Base-by-base conservation (phyloP, 139 green algal species). In the Axilococcus clingmanii region DNA sequence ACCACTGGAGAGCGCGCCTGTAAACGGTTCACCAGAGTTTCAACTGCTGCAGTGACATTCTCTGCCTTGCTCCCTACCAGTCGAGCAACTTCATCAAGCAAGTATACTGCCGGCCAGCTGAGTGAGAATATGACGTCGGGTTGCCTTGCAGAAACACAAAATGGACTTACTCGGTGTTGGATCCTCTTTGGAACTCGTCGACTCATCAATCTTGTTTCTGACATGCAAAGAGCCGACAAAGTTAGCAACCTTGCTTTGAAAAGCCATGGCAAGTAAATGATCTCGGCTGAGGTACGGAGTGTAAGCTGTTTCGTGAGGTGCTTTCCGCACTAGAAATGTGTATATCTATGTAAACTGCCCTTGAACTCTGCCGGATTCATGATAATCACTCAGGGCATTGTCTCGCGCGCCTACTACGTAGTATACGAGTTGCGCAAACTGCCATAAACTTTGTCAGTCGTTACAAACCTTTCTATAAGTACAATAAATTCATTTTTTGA, bases 41-140 rank as follows among this genome's bases (percentile, higher is more conserved):
- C 80, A 4, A 80, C 69, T 6, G 80, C 61, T 0, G 44, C 53
- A 8, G 71, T 44, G 0, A 69, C 55, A 4, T 50, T 28, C 4
- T 86, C 74, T 7, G 48, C 14, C 24, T 57, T 62, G 23, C 59
- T 42, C 2, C 68, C 56, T 23, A 70, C 28, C 11, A 77, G 30
- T 15, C 74, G 43, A 12, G 59, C 65, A 19, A 93, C 59, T 50
- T 93, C 80, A 23, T 92, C 80, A 52, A 92, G 64, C 12, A 88
- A 48, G 38, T 88, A 93, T 23, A 92, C 80, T 89, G 71, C 42
- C 6, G 7, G 24, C 12, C 19, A 49, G 9, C 5, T 22, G 2
- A 37, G 17, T 25, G 4, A 15, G 6, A 5, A 3, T 11, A 17
- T 27, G 5, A 45, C 25, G 23, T 34, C 27, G 28, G n/a, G n/a